Percentiles rank a stretch among this genome's conserved stretches.
Evolutionary conservation across 1,284 basidiomycete genomes (phyloP).

Genomic region (Rhodotorula mucilaginosa): DNA sequence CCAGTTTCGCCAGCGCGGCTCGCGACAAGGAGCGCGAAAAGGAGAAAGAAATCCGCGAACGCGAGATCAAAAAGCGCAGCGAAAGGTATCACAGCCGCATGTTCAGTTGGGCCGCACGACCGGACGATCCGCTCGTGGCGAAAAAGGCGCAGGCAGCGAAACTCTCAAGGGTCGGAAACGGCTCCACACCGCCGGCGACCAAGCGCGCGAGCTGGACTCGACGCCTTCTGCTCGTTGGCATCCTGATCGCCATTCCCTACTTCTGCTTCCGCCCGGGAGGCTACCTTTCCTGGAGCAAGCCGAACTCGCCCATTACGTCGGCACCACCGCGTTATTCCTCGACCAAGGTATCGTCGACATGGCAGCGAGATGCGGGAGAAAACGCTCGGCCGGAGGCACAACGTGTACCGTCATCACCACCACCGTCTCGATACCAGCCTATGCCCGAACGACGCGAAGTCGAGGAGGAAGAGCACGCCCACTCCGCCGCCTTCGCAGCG

Average conservation of each 20-base stretch:
- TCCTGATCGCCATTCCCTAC: neutral
- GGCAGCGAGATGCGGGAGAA: neutral
- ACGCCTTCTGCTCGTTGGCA: neutral
- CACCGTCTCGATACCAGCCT: neutral
- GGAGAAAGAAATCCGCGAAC: constrained; percentile 22
- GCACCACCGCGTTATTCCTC: neutral
- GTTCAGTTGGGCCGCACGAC: constrained; percentile 30
- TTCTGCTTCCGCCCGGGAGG: neutral
- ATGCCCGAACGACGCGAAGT: neutral
- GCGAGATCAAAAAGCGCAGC: constrained; percentile 8
- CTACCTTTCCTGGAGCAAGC: neutral
- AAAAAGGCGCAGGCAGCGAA: constrained; percentile 1
- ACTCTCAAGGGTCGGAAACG: neutral
- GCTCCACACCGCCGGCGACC: neutral
- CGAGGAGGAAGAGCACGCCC: neutral
- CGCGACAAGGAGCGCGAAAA: constrained; percentile 38
- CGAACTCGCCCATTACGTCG: constrained; percentile 10
- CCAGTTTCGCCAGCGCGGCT: constrained; percentile 26
- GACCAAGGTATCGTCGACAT: neutral
- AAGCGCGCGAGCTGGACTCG: neutral
- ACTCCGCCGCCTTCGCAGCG: neutral
- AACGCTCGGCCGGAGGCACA: neutral
- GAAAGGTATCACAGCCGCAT: constrained; percentile 23
- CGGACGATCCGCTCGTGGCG: constrained; percentile 9
- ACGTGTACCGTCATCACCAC: neutral